These are phyloP conservation scores for Orbilia ellipsospora DNA, from an alignment of 2,329 filamentous ascomycete genomes.

Conservation along the genomic window DNA sequence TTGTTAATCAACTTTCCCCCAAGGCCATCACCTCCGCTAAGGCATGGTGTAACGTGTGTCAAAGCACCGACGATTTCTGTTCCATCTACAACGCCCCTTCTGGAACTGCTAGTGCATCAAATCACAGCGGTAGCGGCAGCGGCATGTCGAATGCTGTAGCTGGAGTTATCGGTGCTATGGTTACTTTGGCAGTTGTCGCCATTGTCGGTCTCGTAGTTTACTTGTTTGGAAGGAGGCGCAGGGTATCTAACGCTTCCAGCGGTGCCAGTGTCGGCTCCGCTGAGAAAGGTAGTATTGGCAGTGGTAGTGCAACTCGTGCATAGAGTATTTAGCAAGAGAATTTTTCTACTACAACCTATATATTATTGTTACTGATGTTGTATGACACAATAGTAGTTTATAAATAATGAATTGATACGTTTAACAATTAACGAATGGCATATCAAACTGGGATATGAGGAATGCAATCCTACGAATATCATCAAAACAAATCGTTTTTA, in stretches of 20 bases:
- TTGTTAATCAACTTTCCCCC: constrained; percentile 47
- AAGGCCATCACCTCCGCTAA: constrained; percentile 54
- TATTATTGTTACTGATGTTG: no score
- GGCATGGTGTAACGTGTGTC: constrained; percentile 57
- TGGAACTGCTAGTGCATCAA: constrained; percentile 4
- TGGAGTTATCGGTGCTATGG: constrained; percentile 57
- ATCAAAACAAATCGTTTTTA: no score
- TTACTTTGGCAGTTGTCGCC: constrained; percentile 47
- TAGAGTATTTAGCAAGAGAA: not conserved
- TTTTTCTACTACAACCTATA: not conserved
- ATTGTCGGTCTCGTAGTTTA: constrained; percentile 50
- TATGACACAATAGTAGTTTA: no score
- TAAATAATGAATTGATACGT: not conserved
- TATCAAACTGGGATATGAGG: no score
- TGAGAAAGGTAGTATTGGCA: constrained; percentile 44
- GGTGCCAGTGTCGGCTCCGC: constrained; percentile 24
- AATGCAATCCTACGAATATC: no score
- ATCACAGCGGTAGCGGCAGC: constrained; percentile 11
- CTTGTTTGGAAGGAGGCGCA: constrained; percentile 45
- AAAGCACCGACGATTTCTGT: constrained; percentile 55
- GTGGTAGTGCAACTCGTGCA: constrained; percentile 7
- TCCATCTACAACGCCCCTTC: constrained; percentile 24
- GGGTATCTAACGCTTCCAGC: constrained; percentile 11
- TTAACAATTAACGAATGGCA: not conserved
- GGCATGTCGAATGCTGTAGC: constrained; percentile 55